These are phyloP conservation scores for Thoreauomyces humboldtii DNA, from an alignment of 192 early-diverging fungal species.

Conservation along the genomic window DNA sequence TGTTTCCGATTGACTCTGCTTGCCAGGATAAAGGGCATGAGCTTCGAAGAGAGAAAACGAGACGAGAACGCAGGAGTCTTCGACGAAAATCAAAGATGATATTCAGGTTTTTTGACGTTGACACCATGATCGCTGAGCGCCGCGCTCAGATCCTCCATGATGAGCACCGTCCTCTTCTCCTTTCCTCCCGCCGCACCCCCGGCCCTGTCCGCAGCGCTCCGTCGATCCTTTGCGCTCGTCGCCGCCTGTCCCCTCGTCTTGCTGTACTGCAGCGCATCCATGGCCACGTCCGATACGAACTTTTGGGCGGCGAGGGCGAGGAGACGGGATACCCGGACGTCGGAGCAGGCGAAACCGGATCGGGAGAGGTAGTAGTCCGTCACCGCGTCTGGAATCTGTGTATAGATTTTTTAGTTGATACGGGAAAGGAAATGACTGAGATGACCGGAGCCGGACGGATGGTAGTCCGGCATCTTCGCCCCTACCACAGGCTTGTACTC, in stretches of 20 bases:
- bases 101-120: constrained; percentile 94
- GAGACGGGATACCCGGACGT: constrained; percentile 72
- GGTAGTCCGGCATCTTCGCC: too few relatives aligned
- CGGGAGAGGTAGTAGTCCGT: constrained; percentile 86
- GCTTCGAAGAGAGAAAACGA: too few relatives aligned
- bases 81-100: constrained; percentile 70
- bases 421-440: too few relatives aligned
- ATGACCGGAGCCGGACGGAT: too few relatives aligned
- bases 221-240: constrained; percentile 60
- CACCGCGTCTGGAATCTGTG: constrained; percentile 85
- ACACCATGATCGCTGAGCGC: constrained; percentile 92
- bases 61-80: too few relatives aligned
- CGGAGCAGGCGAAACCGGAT: constrained; percentile 77
- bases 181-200: constrained; percentile 16
- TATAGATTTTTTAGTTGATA: too few relatives aligned
- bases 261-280: constrained; percentile 80
- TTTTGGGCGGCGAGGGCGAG: constrained; percentile 83
- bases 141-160: constrained; percentile 87
- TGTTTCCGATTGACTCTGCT: too few relatives aligned
- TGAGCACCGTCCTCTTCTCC: constrained; percentile 70
- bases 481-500: constrained; percentile 78
- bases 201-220: constrained; percentile 31
- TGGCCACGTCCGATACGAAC: constrained; percentile 81
- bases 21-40: too few relatives aligned
- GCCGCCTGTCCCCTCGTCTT: constrained; percentile 69